Evolutionary conservation across 345 rosid species (phyloP).

Genomic region (Eucalyptus leucophloia): DNA sequence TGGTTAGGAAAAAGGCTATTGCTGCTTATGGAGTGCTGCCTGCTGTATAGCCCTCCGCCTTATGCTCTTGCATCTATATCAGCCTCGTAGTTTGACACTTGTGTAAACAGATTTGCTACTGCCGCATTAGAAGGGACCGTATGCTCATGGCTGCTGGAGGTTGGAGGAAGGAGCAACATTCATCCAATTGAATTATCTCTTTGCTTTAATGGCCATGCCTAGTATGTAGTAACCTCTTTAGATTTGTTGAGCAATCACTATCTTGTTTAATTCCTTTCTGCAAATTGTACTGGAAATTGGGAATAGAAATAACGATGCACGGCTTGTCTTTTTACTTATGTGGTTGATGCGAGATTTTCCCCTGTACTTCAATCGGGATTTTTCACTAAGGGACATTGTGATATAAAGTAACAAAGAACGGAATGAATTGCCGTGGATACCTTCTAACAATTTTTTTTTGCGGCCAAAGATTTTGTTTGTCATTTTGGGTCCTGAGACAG

Average conservation of each 20-base stretch:
- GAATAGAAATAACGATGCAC: neutral
- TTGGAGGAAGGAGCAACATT: constrained; percentile 81
- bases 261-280: neutral
- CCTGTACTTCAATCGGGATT: neutral
- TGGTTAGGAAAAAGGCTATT: no score
- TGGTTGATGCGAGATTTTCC: neutral
- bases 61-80: no score
- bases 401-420: neutral
- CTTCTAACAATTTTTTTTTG: no score
- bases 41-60: no score
- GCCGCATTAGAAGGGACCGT: constrained; percentile 77
- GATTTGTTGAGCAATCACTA: neutral
- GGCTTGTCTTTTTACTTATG: neutral
- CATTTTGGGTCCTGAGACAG: neutral
- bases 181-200: constrained; percentile 81
- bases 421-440: neutral
- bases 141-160: constrained; percentile 89
- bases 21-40: no score
- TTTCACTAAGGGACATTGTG: neutral
- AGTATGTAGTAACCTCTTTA: constrained; percentile 23
- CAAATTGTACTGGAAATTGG: neutral
- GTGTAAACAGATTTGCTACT: no score
- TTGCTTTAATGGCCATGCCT: constrained; percentile 74
- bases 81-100: no score
- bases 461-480: neutral